Percentiles rank a stretch among this genome's conserved stretches.
Conservation (phyloP, 2,329 filamentous ascomycete species). For the Xylogone sp. region DNA sequence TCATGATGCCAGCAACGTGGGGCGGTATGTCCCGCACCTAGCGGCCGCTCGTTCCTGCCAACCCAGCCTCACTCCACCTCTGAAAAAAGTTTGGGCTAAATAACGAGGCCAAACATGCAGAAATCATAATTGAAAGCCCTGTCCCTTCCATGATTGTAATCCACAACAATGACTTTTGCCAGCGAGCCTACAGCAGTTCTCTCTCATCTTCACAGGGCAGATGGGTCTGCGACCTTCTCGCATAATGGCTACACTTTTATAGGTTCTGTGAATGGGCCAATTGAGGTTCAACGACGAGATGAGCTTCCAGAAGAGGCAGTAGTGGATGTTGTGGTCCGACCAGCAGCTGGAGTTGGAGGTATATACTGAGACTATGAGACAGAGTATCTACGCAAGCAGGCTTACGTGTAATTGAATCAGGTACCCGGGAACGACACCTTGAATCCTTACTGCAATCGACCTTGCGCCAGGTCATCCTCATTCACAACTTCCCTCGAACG, state of each 20-base stretch:
- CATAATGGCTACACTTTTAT: conserved; percentile 76
- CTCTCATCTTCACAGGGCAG: conserved; percentile 63
- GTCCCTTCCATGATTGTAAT: neutral
- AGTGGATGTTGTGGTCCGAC: conserved; percentile 86
- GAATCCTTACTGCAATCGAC: conserved; percentile 72
- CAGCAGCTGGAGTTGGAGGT: conserved; percentile 80
- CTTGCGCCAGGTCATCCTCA: conserved; percentile 69
- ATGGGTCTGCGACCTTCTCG: conserved; percentile 77
- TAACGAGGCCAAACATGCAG: neutral
- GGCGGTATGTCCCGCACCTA: neutral
- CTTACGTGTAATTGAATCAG: conserved; percentile 26
- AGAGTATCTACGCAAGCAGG: conserved; percentile 2
- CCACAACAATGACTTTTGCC: conserved; percentile 38
- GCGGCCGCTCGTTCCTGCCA: neutral
- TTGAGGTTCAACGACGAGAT: conserved; percentile 85
- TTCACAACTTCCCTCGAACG: conserved; percentile 71
- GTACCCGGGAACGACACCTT: conserved; percentile 74
- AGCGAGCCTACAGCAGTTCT: conserved; percentile 42
- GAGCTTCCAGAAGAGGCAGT: conserved; percentile 89
- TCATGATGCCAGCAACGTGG: neutral
- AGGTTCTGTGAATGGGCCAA: conserved; percentile 84
- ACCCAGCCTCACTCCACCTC: neutral
- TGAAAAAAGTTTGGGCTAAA: conserved; percentile 1
- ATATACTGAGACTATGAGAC: conserved; percentile 24
- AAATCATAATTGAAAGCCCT: neutral